Conservation (phyloP, 2,329 filamentous ascomycete species). For the Hypoxylon sp. region DNA sequence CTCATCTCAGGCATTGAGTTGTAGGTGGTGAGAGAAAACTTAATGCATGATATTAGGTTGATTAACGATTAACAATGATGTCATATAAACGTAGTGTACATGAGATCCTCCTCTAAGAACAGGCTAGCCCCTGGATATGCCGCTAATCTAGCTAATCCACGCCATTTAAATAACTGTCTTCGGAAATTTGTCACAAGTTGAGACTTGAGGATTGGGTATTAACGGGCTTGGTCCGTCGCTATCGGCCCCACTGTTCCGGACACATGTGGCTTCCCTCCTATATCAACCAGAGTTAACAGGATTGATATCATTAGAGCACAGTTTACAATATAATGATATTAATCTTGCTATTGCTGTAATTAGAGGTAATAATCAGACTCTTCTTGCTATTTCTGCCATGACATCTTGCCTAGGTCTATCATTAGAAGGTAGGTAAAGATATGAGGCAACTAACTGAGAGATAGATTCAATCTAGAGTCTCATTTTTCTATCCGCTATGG, state of each 20-base stretch:
- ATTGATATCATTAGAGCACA: too few species aligned
- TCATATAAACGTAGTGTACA: conserved; percentile 11
- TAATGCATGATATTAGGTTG: conserved; percentile 1
- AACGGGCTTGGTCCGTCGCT: neutral
- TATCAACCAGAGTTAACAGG: too few species aligned
- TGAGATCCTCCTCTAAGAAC: neutral
- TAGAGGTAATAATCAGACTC: too few species aligned
- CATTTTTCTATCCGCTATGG: too few species aligned
- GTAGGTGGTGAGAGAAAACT: neutral
- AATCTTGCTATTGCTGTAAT: too few species aligned
- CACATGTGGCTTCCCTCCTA: neutral
- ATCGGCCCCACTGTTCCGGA: neutral
- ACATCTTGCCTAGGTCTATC: too few species aligned
- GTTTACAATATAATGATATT: too few species aligned
- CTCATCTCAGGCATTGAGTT: conserved; percentile 2
- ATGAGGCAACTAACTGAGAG: too few species aligned
- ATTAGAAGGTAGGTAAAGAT: too few species aligned
- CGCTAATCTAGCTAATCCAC: neutral
- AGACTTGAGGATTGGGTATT: neutral
- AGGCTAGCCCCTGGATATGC: neutral
- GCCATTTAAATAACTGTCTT: neutral
- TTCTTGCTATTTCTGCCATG: too few species aligned
- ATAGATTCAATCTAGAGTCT: too few species aligned
- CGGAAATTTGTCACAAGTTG: too few species aligned
- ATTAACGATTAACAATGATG: conserved; percentile 7